These are phyloP conservation scores for Aspergillus ustus DNA, from an alignment of 2,329 filamentous ascomycete genomes.

Conservation along the genomic window DNA sequence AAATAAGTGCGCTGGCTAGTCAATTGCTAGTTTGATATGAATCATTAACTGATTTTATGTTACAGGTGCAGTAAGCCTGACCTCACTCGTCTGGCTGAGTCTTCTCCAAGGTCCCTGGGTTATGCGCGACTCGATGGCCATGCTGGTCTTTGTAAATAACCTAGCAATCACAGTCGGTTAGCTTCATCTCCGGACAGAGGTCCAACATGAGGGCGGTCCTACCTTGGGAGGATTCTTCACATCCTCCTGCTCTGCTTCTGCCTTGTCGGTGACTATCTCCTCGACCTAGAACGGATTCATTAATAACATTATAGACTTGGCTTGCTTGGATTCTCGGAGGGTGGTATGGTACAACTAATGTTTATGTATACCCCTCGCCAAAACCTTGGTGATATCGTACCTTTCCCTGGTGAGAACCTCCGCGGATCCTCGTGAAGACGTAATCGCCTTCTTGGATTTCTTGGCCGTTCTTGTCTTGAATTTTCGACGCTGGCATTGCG, in stretches of 20 bases:
- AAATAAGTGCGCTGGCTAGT: background rate
- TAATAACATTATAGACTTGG: background rate
- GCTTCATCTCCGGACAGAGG: background rate
- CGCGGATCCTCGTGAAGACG: constrained; percentile 29
- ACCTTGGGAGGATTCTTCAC: constrained; percentile 33
- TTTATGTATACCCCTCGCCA: background rate
- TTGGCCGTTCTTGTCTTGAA: constrained; percentile 30
- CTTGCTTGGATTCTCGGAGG: background rate
- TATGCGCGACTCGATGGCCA: constrained; percentile 32
- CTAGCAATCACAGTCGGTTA: constrained; percentile 12
- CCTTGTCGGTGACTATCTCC: constrained; percentile 30
- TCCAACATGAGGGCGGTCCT: constrained; percentile 13
- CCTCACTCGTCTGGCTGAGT: constrained; percentile 10
- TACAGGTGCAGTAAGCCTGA: background rate
- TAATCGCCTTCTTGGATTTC: constrained; percentile 28
- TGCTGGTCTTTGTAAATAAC: constrained; percentile 35
- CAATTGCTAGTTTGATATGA: constrained; percentile 45
- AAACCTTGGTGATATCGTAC: constrained; percentile 15
- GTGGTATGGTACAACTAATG: background rate
- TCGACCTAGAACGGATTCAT: constrained; percentile 25
- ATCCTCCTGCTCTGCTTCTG: constrained; percentile 26
- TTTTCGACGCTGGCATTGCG: constrained; percentile 25
- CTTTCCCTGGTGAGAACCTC: constrained; percentile 29
- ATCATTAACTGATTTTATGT: background rate
- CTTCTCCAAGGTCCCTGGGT: constrained; percentile 30